These are phyloP conservation scores for Aspergillus haitiensis DNA, from an alignment of 495 filamentous ascomycete genomes.

Conservation along the genomic window DNA sequence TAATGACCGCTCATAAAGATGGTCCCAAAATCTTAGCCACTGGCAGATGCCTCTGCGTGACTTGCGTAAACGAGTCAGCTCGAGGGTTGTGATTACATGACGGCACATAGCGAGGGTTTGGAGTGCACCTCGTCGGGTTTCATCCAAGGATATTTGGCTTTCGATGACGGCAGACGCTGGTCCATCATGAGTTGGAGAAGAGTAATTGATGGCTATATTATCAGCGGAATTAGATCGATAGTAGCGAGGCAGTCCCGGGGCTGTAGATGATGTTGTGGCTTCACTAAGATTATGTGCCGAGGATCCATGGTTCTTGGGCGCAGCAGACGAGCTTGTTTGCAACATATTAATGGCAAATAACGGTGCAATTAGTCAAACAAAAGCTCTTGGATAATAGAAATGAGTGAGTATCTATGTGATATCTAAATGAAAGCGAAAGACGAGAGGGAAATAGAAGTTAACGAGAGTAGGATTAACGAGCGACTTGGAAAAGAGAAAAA, in stretches of 20 bases:
- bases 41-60: slow-evolving; percentile 25
- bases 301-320: neutral
- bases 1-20: slow-evolving; percentile 23
- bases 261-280: slow-evolving; percentile 5
- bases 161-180: neutral
- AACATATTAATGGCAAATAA: slow-evolving; percentile 11
- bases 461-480: slow-evolving; percentile 22
- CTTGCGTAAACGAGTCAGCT: slow-evolving; percentile 29
- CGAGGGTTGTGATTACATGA: slow-evolving; percentile 26
- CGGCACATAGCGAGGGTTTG: slow-evolving; percentile 27
- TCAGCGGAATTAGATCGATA: slow-evolving; percentile 21
- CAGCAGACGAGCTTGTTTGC: slow-evolving; percentile 2
- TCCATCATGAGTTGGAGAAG: neutral
- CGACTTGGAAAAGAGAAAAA: slow-evolving; percentile 15
- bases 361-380: neutral
- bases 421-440: slow-evolving; percentile 3
- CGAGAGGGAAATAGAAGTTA: slow-evolving; percentile 13
- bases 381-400: slow-evolving; percentile 1
- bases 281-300: slow-evolving; percentile 7
- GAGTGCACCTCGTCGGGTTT: slow-evolving; percentile 21
- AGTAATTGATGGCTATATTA: neutral
- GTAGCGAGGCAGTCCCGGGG: slow-evolving; percentile 8
- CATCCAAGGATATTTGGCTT: slow-evolving; percentile 10
- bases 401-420: neutral
- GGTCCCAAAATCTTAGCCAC: slow-evolving; percentile 31